Evolutionary conservation across 148 eudicot genomes (phyloP), one percentile per base, ranked within the genome.

Genomic region (Fallopia convolvulus): DNA sequence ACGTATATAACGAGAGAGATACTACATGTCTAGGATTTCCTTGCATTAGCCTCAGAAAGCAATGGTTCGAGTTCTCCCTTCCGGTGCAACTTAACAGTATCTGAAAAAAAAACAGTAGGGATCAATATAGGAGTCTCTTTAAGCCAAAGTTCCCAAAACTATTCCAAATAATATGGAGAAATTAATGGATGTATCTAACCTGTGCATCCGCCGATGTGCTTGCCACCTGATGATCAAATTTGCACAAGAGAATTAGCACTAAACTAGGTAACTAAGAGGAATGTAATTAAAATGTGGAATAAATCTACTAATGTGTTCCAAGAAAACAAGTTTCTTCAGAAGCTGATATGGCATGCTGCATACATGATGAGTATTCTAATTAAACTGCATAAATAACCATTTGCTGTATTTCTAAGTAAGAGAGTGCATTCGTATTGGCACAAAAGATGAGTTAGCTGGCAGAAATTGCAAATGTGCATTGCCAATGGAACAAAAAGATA

Each of bases 151-250:
- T 13, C 21, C 42, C 42, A 70, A 5, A 36, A 11, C 48, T 36
- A 15, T 9, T 11, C n/a, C 39, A 40, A 70, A 26, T 58, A 12
- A 8, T 17, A 6, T 10, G 53, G 9, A 73, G 52, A 48, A 73
- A 42, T 3, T 46, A 72, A 9, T 20, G 48, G 55, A 20, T 73
- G 75, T 44, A 10, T 41, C 13, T 18, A 88, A 94, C 98, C 98
- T 87, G 98, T 85, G 83, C 98, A 94, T 77, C 97, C 98, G 47
- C 98, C 97, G 75, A 92, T 89, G 84, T 90, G 97, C 79, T 83
- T 83, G 56, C 90, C 97, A 47, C 98, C 98, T 94, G 93, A 17
- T 74, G 77, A 83, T 36, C 36, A 20, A 80, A 66, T 47, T 77
- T 0, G 50, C 21, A 5, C 13, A 61, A 17, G 39, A 61, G 30